A percentile compares a stretch with the other conserved stretches of the same genome.
Evolutionary conservation across 2,329 filamentous ascomycete genomes (phyloP).

Genomic region (Fusarium sp.): DNA sequence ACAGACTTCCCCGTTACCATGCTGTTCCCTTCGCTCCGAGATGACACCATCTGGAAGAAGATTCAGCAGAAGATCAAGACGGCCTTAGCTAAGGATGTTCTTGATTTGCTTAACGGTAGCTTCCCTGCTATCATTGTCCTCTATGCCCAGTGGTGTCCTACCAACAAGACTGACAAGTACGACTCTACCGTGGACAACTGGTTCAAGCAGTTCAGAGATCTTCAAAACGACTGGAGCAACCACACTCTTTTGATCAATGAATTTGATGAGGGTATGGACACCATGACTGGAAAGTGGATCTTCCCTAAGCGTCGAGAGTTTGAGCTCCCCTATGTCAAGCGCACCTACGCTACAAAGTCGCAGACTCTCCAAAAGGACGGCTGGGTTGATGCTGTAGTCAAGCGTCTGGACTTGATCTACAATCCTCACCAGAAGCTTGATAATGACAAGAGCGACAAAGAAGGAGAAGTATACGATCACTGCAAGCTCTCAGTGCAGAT

Average conservation of each 20-base stretch:
- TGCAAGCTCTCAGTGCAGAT: conserved; percentile 57
- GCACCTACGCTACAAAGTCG: conserved; percentile 55
- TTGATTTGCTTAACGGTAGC: conserved; percentile 46
- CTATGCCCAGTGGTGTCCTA: conserved; percentile 60
- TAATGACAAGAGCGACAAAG: conserved; percentile 6
- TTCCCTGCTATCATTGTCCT: conserved; percentile 55
- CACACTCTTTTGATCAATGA: conserved; percentile 41
- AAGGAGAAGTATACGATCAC: conserved; percentile 42
- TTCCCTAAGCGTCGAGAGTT: conserved; percentile 58
- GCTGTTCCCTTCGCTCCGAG: conserved; percentile 48
- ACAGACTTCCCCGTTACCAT: conserved; percentile 49
- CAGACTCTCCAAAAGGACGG: conserved; percentile 50
- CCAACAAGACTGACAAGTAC: conserved; percentile 48
- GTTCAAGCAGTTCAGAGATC: conserved; percentile 52
- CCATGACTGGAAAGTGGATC: conserved; percentile 56
- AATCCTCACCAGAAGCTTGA: conserved; percentile 21
- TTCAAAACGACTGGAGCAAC: conserved; percentile 44
- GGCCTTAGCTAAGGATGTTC: conserved; percentile 49
- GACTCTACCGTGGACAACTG: conserved; percentile 47
- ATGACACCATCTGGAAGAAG: conserved; percentile 32
- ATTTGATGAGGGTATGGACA: conserved; percentile 54
- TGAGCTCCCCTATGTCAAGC: conserved; percentile 58
- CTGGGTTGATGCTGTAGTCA: conserved; percentile 47
- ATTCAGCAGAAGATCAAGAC: conserved; percentile 48
- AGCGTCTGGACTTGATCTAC: conserved; percentile 31